phyloP scores from a whole-genome alignment of 2,329 filamentous ascomycete species.

The Trichoderma sp. region DNA sequence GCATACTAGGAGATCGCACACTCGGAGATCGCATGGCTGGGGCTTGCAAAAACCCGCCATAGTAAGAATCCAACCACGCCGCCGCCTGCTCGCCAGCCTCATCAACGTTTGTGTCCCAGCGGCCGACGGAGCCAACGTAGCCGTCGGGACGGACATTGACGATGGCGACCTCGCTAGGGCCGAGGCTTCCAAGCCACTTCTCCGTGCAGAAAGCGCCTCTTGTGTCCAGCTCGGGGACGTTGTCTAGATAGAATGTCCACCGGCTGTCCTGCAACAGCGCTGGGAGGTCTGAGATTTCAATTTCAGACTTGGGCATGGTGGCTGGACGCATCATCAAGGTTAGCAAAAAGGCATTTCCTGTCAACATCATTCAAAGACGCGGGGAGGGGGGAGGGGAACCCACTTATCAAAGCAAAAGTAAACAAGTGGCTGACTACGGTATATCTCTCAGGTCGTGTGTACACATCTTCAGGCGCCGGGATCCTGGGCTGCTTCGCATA shows the following conservation, averaged over 20 bases:
- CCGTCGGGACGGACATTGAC: conserved; percentile 72
- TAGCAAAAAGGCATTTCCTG: background rate
- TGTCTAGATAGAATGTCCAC: conserved; percentile 74
- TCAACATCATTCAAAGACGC: background rate
- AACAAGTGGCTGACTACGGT: conserved; percentile 67
- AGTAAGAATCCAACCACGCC: conserved; percentile 57
- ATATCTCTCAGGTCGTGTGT: conserved; percentile 68
- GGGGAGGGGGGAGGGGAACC: conserved; percentile 33
- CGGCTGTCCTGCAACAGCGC: conserved; percentile 61
- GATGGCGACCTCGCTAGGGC: conserved; percentile 60
- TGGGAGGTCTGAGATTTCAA: conserved; percentile 69
- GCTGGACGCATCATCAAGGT: conserved; percentile 41
- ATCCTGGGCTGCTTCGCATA: conserved; percentile 62
- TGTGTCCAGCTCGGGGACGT: conserved; percentile 59
- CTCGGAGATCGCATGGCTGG: conserved; percentile 28
- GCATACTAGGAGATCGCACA: background rate
- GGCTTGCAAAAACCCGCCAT: conserved; percentile 55
- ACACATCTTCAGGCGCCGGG: conserved; percentile 63
- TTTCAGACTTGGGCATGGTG: conserved; percentile 60
- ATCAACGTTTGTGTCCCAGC: conserved; percentile 55
- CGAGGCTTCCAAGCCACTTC: conserved; percentile 68
- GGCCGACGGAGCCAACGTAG: conserved; percentile 67
- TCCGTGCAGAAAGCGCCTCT: conserved; percentile 58
- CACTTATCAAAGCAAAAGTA: conserved; percentile 69
- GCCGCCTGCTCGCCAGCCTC: conserved; percentile 55